Percentiles rank a stretch among this genome's conserved stretches.
phyloP scores from a whole-genome alignment of 441 rosid species.

The Viola pubescens region DNA sequence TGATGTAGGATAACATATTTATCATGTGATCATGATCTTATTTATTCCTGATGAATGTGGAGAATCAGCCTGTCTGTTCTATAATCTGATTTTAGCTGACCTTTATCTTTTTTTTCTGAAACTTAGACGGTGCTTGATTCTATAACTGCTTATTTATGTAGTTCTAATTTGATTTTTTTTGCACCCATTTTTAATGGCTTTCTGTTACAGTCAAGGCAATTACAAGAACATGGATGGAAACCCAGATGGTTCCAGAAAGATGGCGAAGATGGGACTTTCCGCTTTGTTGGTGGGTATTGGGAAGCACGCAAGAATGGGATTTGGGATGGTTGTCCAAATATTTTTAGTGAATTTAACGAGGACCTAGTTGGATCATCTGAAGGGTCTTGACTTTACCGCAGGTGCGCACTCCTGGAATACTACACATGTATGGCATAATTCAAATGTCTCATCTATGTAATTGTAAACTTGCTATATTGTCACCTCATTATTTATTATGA shows the following conservation, averaged over 20 bases:
- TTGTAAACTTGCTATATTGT: too few species aligned
- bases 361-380: conserved; percentile 33
- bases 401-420: conserved; percentile 18
- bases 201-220: conserved; percentile 59
- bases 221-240: conserved; percentile 93
- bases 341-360: conserved; percentile 64
- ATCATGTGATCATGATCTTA: background rate
- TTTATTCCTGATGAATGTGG: background rate
- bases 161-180: background rate
- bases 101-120: background rate
- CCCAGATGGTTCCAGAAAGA: conserved; percentile 79
- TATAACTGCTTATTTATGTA: background rate
- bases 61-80: background rate
- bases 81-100: background rate
- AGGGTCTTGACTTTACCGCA: conserved; percentile 18
- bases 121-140: background rate
- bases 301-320: conserved; percentile 57
- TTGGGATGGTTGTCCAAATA: conserved; percentile 79
- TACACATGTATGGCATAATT: too few species aligned
- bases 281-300: conserved; percentile 79
- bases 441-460: too few species aligned
- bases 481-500: too few species aligned
- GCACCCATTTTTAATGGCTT: too few species aligned
- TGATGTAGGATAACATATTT: background rate
- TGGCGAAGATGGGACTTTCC: conserved; percentile 50